A percentile compares a stretch with the other conserved stretches of the same genome.
These are phyloP conservation scores for Blastobotrys terrestris DNA, from an alignment of 805 yeast genomes.

Conservation along the genomic window DNA sequence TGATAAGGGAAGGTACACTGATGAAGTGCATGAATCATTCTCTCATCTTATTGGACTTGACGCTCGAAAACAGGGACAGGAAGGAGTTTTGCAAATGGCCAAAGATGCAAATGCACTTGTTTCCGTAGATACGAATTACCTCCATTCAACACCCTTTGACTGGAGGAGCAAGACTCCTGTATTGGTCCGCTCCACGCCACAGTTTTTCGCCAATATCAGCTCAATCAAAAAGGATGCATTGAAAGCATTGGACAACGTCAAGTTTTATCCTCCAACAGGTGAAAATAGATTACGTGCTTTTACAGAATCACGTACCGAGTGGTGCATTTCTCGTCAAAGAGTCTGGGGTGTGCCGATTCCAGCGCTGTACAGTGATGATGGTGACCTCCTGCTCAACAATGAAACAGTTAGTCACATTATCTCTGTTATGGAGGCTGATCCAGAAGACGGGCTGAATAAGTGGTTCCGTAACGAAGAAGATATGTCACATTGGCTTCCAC, in stretches of 20 bases:
- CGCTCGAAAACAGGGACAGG: slow-evolving; percentile 58
- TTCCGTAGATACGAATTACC: slow-evolving; percentile 43
- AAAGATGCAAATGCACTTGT: slow-evolving; percentile 40
- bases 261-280: slow-evolving; percentile 72
- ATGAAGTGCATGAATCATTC: slow-evolving; percentile 4
- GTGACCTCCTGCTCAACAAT: slow-evolving; percentile 60
- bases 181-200: slow-evolving; percentile 92
- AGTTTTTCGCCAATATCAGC: slow-evolving; percentile 90
- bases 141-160: slow-evolving; percentile 91
- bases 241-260: slow-evolving; percentile 52
- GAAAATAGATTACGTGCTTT: slow-evolving; percentile 64
- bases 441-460: slow-evolving; percentile 34
- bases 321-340: slow-evolving; percentile 98
- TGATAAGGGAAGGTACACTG: slow-evolving; percentile 58
- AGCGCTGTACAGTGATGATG: slow-evolving; percentile 55
- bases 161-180: slow-evolving; percentile 97
- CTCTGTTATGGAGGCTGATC: slow-evolving; percentile 47
- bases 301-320: slow-evolving; percentile 72
- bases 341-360: slow-evolving; percentile 99
- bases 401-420: slow-evolving; percentile 55
- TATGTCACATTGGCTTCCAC: slow-evolving; percentile 70
- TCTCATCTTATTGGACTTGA: slow-evolving; percentile 46
- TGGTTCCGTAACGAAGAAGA: slow-evolving; percentile 69
- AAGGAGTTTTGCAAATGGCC: slow-evolving; percentile 40
- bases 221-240: slow-evolving; percentile 60